phyloP scores from a whole-genome alignment of 192 early-diverging fungal species.

The Coemansia sp. region DNA sequence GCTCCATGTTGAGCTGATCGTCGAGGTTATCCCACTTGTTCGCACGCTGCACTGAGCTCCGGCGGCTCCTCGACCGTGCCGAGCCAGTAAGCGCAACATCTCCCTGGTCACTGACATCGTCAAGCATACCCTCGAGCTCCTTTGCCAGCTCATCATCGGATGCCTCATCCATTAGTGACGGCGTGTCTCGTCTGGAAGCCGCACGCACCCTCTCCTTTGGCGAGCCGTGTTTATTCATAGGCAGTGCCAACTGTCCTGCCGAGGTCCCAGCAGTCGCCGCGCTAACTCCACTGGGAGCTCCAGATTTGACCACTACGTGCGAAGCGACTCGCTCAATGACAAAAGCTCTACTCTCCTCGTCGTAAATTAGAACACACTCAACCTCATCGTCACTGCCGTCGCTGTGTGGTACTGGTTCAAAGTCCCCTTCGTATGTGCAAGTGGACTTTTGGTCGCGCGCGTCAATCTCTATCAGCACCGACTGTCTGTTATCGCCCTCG shows the following conservation, averaged over 20 bases:
- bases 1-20: slow-evolving; percentile 33
- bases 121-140: slow-evolving; percentile 49
- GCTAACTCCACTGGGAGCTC: slow-evolving; percentile 11
- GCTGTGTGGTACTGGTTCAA: slow-evolving; percentile 13
- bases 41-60: not conserved
- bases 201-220: not conserved
- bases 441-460: slow-evolving; percentile 32
- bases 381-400: slow-evolving; percentile 12
- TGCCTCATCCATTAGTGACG: slow-evolving; percentile 28
- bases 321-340: slow-evolving; percentile 39
- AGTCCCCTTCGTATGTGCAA: slow-evolving; percentile 51
- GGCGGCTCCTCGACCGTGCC: not conserved
- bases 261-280: slow-evolving; percentile 4
- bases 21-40: slow-evolving; percentile 19
- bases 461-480: slow-evolving; percentile 33
- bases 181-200: slow-evolving; percentile 10
- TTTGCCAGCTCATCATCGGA: slow-evolving; percentile 45
- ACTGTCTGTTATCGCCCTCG: not conserved
- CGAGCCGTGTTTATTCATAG: slow-evolving; percentile 26
- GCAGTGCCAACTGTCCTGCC: slow-evolving; percentile 27
- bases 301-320: slow-evolving; percentile 17
- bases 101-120: slow-evolving; percentile 33
- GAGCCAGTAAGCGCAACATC: slow-evolving; percentile 5
- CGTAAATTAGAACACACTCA: slow-evolving; percentile 47
- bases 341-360: slow-evolving; percentile 42